Evolutionary conservation across 2,329 filamentous ascomycete species (phyloP).

Genomic region (Aschersonia sp.): DNA sequence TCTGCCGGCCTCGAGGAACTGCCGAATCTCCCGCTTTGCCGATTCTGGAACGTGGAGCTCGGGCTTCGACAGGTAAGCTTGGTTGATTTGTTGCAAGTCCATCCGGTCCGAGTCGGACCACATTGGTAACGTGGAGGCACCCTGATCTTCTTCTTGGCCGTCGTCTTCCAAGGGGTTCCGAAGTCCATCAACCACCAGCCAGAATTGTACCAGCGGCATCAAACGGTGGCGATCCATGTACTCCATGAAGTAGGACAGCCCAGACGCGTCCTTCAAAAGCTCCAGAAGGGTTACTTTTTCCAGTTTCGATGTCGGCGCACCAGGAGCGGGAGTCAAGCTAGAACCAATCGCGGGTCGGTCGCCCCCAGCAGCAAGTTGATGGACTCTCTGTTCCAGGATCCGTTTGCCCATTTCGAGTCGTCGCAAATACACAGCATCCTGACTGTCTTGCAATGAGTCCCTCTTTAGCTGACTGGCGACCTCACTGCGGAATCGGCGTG

Average conservation of each 20-base stretch:
- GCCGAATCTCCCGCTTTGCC: constrained; percentile 54
- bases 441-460: constrained; percentile 61
- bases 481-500: constrained; percentile 80
- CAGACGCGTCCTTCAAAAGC: constrained; percentile 77
- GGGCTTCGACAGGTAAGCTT: constrained; percentile 70
- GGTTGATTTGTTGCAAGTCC: constrained; percentile 82
- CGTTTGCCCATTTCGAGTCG: constrained; percentile 85
- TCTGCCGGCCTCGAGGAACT: constrained; percentile 67
- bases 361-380: constrained; percentile 59
- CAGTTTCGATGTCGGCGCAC: constrained; percentile 40
- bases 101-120: constrained; percentile 77
- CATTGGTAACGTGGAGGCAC: constrained; percentile 44
- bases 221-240: constrained; percentile 88
- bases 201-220: constrained; percentile 90
- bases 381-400: constrained; percentile 78
- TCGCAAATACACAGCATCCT: constrained; percentile 76
- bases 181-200: constrained; percentile 94
- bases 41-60: constrained; percentile 65
- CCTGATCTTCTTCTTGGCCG: constrained; percentile 46
- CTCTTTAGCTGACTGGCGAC: constrained; percentile 83
- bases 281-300: constrained; percentile 69
- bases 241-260: constrained; percentile 97
- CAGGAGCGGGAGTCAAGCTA: constrained; percentile 9
- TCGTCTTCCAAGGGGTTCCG: constrained; percentile 83
- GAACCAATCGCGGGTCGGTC: constrained; percentile 23